Base-by-base conservation (phyloP, 2,329 filamentous ascomycete genomes). In the Plectosphaerella sp. region DNA sequence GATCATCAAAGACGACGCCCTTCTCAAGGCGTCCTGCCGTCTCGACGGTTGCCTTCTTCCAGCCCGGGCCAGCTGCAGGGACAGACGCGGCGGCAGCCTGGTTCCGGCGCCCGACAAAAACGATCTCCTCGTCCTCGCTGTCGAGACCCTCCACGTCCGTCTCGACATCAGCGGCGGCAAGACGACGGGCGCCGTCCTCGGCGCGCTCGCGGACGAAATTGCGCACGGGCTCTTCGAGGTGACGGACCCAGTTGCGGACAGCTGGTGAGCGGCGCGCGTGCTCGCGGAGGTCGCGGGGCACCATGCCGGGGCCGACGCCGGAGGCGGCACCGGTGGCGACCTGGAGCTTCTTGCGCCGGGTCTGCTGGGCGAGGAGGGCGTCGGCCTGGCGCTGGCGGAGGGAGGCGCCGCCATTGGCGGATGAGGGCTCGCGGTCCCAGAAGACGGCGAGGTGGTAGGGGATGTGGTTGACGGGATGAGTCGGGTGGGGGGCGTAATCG, bases 381-480 rank as follows among this genome's bases (percentile, higher is more conserved):
- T 74, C 70, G 54, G 80, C 77, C 54, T 75, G 76, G 57, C 72
- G 76, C 59, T 80, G 69, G 22, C 76, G 76, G 49, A 75, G 59
- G n/a, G 67, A 63, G n/a, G 10, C n/a, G 61, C 66, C 67, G 5
- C 55, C 50, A 47, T 75, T 63, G 50, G 75, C 70, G 3, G 43
- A 46, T 11, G 18, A 12, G 43, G 43, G 43, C 20, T 49, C 48
- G 51, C 67, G 67, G 61, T 96, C 91, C 91, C 91, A 96, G 57
- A 91, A 82, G 15, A 88, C 83, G 2, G 93, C 93, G 51, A 97
- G 78, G 64, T 93, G 91, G 74, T 97, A 97, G 0, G 92, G 94
- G 15, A 97, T 84, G 54, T 80, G 74, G 62, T 87, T 85, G 48
- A 90, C 80, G 5, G 86, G 86, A 68, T 97, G 83, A 14, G 92